These are phyloP conservation scores for Solanum neorickii DNA, from an alignment of 257 asterid genomes.

Conservation along the genomic window DNA sequence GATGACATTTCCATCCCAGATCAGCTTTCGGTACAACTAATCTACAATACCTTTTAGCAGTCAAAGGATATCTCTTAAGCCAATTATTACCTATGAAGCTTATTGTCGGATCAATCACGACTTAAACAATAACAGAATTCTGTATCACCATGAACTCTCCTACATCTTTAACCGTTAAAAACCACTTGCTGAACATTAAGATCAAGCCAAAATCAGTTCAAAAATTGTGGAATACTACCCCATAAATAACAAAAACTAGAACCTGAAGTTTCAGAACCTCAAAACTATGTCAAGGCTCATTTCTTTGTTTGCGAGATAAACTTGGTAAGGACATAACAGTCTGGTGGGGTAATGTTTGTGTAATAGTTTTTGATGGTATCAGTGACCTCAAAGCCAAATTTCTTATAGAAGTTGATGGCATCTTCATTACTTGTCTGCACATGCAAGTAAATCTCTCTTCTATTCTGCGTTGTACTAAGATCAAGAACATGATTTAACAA, in stretches of 20 bases:
- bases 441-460: conserved; percentile 79
- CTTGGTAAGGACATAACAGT: conserved; percentile 78
- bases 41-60: background rate
- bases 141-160: background rate
- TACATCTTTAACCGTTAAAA: background rate
- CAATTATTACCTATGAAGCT: background rate
- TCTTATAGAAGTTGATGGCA: conserved; percentile 85
- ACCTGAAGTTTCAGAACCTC: conserved; percentile 1
- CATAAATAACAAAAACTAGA: background rate
- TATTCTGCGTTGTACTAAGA: conserved; percentile 65
- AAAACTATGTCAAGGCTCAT: conserved; percentile 4
- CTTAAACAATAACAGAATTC: background rate
- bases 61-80: background rate
- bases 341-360: conserved; percentile 80
- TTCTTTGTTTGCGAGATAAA: conserved; percentile 43
- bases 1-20: background rate
- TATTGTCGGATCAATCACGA: background rate
- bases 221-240: background rate
- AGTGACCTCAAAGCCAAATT: conserved; percentile 80
- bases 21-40: background rate
- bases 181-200: background rate
- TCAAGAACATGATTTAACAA: conserved; percentile 78
- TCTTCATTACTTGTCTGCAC: conserved; percentile 93
- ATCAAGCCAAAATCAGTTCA: background rate
- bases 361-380: conserved; percentile 79